phyloP scores from a whole-genome alignment of 225 moss, liverwort and hornwort species.

The Rhytidiadelphus loreus region DNA sequence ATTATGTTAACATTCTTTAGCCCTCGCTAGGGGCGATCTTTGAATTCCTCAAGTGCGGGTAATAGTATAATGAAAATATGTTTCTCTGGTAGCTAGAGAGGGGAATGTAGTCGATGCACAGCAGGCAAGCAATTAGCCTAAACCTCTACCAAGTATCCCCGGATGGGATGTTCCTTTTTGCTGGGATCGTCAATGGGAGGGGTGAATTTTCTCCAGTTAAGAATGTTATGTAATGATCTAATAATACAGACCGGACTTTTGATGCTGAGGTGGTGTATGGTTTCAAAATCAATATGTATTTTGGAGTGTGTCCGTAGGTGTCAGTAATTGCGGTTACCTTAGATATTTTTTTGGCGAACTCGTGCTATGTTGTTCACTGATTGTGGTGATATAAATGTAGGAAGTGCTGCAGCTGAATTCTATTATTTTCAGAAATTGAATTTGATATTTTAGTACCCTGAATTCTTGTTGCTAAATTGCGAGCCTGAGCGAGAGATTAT shows the following conservation, averaged over 20 bases:
- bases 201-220: no score
- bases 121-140: background rate
- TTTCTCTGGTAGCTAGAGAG: background rate
- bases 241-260: background rate
- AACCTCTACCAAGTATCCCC: no score
- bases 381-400: background rate
- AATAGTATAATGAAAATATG: no score
- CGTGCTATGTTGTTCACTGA: background rate
- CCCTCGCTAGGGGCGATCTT: background rate
- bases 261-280: background rate
- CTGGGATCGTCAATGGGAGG: background rate
- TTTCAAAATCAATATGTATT: background rate
- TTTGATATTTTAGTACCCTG: background rate
- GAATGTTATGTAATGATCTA: background rate
- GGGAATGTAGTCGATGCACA: background rate
- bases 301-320: background rate
- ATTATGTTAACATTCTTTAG: background rate
- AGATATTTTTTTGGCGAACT: background rate
- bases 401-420: background rate
- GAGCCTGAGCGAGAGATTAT: background rate
- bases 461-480: background rate
- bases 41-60: background rate
- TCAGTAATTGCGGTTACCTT: background rate
- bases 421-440: background rate
- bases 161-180: background rate